Evolutionary conservation across 495 filamentous ascomycete genomes (phyloP), one percentile per base, ranked within the genome.

Genomic region (Cudoniella acicularis): DNA sequence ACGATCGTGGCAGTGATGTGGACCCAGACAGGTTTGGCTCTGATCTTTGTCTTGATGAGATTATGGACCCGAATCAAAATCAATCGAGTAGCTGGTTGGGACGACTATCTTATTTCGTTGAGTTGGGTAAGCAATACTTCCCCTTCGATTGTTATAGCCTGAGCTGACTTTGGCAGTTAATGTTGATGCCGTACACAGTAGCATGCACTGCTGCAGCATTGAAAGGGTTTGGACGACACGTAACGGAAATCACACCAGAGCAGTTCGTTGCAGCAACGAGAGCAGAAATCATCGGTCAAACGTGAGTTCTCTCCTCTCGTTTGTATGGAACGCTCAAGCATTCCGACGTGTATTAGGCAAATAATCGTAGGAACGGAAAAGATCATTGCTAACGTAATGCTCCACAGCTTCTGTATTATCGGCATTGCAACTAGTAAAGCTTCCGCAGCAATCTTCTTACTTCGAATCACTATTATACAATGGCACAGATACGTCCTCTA

Each of bases 141-240:
- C 13, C 17, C 11, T 46, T 16, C 13, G 6, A 8, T 13, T 1
- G 18, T 17, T 23, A 25, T 27, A 17, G 8, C 36, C 9, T 41
- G 8, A 16, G 36, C 36, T 41, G 36, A 41, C 36, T 41, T 41
- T 16, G 16, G 9, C 51, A 54, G 51, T 18, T 54, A 10, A 18
- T 54, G 20, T 56, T 60, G 49, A 43, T 49, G 43, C 25, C 57
- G 13, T 64, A 61, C 21, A 52, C 54, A 10, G 26, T 23, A 10
- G 21, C 43, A 25, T 56, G 49, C 43, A 63, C 61, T 10, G 40
- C 41, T 11, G 60, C 65, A 17, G 54, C 57, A 27, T 3, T 55
- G 3, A 52, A 65, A 30, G 64, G 64, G 13, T 57, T 67, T 36
- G 62, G 65, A 1, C 53, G 61, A 52, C 62, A 67, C 41, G 52